Evolutionary conservation across 129 eudicot species (phyloP).

Genomic region (Deinandra increscens): DNA sequence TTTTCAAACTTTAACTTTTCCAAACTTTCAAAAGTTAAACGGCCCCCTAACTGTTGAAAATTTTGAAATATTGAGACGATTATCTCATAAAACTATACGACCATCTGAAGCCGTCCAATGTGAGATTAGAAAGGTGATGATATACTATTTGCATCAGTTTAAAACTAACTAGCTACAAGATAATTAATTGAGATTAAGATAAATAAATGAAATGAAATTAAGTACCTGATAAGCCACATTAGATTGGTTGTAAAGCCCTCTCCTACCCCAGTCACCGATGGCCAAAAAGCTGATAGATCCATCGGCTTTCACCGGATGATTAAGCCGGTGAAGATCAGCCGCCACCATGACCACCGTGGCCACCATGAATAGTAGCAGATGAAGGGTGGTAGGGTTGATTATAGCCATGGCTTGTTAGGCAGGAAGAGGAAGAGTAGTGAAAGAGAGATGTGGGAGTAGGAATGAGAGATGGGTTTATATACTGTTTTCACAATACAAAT

Average conservation of each 20-base stretch:
- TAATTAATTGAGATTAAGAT: background rate
- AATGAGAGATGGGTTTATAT: constrained; percentile 14
- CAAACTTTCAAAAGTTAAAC: too few species aligned
- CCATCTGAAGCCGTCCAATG: too few species aligned
- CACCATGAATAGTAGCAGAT: constrained; percentile 1
- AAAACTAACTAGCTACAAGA: too few species aligned
- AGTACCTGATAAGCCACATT: constrained; percentile 58
- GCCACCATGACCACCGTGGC: constrained; percentile 14
- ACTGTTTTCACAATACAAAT: background rate
- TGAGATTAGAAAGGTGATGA: too few species aligned
- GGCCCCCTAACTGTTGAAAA: too few species aligned
- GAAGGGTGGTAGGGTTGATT: background rate
- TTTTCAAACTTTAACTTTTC: too few species aligned
- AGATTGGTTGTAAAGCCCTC: constrained; percentile 62
- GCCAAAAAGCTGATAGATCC: constrained; percentile 57
- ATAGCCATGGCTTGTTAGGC: constrained; percentile 22
- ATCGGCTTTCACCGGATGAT: constrained; percentile 47
- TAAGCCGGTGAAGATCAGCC: constrained; percentile 40
- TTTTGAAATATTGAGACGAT: too few species aligned
- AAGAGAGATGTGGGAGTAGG: constrained; percentile 5
- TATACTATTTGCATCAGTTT: too few species aligned
- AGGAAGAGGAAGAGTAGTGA: background rate
- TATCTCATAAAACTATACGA: too few species aligned
- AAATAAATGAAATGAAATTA: background rate
- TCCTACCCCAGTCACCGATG: constrained; percentile 78